Percentiles rank a stretch among this genome's conserved stretches.
Conservation (phyloP, 2,329 filamentous ascomycete species). For the Neofusicoccum kwambonambiense region DNA sequence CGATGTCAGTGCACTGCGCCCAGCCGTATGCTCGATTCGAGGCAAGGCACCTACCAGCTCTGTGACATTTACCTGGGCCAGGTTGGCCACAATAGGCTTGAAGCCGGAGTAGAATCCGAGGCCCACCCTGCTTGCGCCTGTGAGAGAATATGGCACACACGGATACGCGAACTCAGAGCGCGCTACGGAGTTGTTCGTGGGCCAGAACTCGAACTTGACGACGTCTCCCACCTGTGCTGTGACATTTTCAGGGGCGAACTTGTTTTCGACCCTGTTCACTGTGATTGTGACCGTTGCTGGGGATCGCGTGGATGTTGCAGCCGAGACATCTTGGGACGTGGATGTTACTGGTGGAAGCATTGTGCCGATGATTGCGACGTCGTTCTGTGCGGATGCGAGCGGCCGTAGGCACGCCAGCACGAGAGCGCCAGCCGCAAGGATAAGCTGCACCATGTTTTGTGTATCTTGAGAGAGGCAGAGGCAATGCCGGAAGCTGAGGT, state of each 20-base stretch:
- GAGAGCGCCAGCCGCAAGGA: background rate
- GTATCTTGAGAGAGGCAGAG: background rate
- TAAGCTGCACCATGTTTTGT: background rate
- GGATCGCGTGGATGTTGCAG: background rate
- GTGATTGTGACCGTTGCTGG: conserved; percentile 3
- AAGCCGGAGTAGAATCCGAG: conserved; percentile 13
- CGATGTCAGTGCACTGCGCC: background rate
- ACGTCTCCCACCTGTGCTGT: conserved; percentile 21
- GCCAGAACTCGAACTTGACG: conserved; percentile 43
- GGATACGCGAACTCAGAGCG: conserved; percentile 41
- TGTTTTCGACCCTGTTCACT: background rate
- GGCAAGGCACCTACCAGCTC: background rate
- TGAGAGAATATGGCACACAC: conserved; percentile 1
- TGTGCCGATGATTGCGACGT: background rate
- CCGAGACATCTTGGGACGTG: background rate
- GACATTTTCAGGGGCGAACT: background rate
- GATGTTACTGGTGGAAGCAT: background rate
- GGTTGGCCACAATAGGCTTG: conserved; percentile 3
- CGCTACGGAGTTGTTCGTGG: conserved; percentile 44
- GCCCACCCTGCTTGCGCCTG: background rate
- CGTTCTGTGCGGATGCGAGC: background rate
- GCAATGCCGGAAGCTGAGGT: background rate
- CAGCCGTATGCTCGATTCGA: background rate
- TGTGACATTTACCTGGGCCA: background rate
- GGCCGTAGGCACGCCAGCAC: background rate